Conservation (phyloP, 148 eudicot genomes). For the Spergularia bocconei region DNA sequence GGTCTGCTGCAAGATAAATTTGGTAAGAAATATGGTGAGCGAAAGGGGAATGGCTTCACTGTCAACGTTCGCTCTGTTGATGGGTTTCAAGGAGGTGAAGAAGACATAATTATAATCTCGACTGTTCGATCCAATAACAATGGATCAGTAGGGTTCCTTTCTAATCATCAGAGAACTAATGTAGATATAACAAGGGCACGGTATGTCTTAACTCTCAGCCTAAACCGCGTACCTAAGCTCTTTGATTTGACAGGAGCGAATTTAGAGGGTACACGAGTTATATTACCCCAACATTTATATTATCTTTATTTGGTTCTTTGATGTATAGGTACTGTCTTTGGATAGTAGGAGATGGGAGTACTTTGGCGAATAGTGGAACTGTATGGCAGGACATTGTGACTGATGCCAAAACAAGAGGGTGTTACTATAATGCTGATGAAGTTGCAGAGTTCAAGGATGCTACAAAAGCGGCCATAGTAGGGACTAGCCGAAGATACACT, state of each 20-base stretch:
- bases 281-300: too few relatives aligned
- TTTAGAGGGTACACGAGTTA: too few relatives aligned
- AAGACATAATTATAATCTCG: conserved; percentile 70
- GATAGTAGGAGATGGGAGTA: conserved; percentile 46
- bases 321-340: conserved; percentile 47
- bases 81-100: conserved; percentile 85
- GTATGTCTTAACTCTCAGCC: conserved; percentile 26
- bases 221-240: too few relatives aligned
- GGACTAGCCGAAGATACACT: not conserved
- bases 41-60: conserved; percentile 41
- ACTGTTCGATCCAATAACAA: conserved; percentile 54
- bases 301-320: not conserved
- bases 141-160: conserved; percentile 71
- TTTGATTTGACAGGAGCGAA: too few relatives aligned
- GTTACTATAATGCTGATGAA: conserved; percentile 28
- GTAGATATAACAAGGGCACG: conserved; percentile 82
- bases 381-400: conserved; percentile 34
- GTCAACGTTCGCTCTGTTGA: conserved; percentile 73
- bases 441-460: conserved; percentile 19
- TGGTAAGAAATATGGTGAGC: conserved; percentile 26
- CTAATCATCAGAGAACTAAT: conserved; percentile 59
- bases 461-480: conserved; percentile 4
- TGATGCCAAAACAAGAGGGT: conserved; percentile 39
- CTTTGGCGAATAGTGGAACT: conserved; percentile 34
- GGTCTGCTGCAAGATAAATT: conserved; percentile 27